Conservation (phyloP, 1,284 basidiomycete species). For the Ceratobasidium papillatum region DNA sequence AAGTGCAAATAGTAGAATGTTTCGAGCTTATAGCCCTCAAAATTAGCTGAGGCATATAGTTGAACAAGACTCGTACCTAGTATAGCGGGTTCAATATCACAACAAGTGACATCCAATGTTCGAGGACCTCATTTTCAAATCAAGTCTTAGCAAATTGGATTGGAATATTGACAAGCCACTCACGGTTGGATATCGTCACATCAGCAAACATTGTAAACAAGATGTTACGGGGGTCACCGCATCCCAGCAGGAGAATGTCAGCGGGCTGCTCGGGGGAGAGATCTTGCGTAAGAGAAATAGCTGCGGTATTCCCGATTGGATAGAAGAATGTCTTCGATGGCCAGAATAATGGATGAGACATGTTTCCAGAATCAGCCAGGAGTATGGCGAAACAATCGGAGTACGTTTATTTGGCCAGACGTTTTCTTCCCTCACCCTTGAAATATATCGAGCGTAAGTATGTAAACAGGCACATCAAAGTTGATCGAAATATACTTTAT, state of each 20-base stretch:
- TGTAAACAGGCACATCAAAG: too few species aligned
- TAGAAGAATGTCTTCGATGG: background rate
- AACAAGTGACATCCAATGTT: conserved; percentile 65
- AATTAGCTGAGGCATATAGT: background rate
- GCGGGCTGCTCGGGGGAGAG: conserved; percentile 59
- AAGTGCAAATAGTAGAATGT: conserved; percentile 53
- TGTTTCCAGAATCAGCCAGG: background rate
- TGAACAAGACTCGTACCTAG: conserved; percentile 55
- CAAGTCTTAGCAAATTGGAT: conserved; percentile 45
- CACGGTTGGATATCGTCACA: conserved; percentile 47
- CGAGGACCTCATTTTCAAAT: conserved; percentile 50
- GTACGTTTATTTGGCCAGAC: too few species aligned
- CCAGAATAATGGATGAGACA: conserved; percentile 27
- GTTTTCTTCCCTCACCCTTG: too few species aligned
- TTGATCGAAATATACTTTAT: too few species aligned
- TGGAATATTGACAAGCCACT: background rate
- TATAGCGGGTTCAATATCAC: conserved; percentile 65
- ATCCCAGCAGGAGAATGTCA: conserved; percentile 62
- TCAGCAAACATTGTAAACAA: conserved; percentile 62
- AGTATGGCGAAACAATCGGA: too few species aligned
- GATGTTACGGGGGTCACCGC: conserved; percentile 66
- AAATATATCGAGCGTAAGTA: too few species aligned
- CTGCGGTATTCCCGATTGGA: conserved; percentile 65
- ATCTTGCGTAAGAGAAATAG: conserved; percentile 60
- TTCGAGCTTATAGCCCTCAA: conserved; percentile 52